Conservation (phyloP, 2,329 filamentous ascomycete species). For the Chalara sp. region DNA sequence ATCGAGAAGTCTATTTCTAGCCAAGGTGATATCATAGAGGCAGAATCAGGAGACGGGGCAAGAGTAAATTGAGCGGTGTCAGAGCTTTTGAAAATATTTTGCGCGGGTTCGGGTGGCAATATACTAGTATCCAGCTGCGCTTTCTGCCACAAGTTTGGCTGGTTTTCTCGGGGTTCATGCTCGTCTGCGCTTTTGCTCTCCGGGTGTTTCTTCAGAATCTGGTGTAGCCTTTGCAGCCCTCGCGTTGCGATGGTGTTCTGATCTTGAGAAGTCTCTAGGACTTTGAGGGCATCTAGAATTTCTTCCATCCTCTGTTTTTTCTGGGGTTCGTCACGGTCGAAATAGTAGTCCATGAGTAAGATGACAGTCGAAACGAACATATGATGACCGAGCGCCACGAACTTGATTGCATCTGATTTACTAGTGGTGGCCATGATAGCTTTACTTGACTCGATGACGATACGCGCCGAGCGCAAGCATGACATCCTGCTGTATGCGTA, state of each 20-base stretch:
- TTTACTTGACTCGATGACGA: background rate
- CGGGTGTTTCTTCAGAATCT: background rate
- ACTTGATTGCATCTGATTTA: background rate
- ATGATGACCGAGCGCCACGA: background rate
- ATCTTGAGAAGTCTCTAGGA: background rate
- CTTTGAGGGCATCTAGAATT: background rate
- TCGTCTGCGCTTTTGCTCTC: background rate
- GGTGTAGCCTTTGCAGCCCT: background rate
- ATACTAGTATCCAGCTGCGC: background rate
- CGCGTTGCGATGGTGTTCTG: background rate
- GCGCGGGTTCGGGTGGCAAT: background rate
- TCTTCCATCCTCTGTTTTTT: background rate
- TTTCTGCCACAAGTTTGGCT: background rate
- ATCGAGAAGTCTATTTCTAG: background rate
- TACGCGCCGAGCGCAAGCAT: background rate
- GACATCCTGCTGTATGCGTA: background rate
- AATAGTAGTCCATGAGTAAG: background rate
- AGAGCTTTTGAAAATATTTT: background rate
- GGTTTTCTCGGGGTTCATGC: background rate
- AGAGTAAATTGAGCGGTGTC: background rate
- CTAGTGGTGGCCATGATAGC: background rate
- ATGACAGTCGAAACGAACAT: background rate
- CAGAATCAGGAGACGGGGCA: background rate
- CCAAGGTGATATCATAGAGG: background rate
- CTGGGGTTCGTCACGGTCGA: background rate